Evolutionary conservation across 164 flowering plant genomes (phyloP), one percentile per base, ranked within the genome.

Genomic region (Echeveria elegans): DNA sequence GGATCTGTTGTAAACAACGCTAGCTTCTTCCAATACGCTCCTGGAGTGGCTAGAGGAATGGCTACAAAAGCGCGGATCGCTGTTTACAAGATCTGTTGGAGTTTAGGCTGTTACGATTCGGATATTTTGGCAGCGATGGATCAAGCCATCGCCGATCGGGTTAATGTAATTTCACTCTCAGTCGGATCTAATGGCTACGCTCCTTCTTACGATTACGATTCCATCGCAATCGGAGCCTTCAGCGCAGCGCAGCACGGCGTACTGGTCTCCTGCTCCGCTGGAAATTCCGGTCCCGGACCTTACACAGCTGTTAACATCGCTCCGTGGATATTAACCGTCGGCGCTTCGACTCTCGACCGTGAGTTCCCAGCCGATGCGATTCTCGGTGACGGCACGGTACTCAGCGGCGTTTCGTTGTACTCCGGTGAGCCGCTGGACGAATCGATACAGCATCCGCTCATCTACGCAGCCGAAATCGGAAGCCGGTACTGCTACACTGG

Each of bases 271-370:
- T 86, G 92, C 60, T 87, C 99, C 0, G 97, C 96, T 0, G 99
- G 99, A 5, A 92, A 95, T 59, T 85, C 89, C 3, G 99, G 96
- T 10, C 97, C 97, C 0, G 82, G 67, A 4, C 77, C 82, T 0
- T 78, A 56, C 72, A 88, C 96, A 0, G 92, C 87, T 0, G 82
- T 77, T 6, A 95, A 95, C 43, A 83, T 91, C 9, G 96, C 99
- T 1, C 99, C 99, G 0, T 95, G 99, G 99, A 86, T 91, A 34
- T 26, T 88, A 10, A 91, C 99, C 0, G 96, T 95, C 15, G 97
- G 97, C 1, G 99, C 99, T 0, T 87, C 96, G 0, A 86, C 97
- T 0, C 76, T 95, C 12, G 97, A 95, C 53, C 64, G 99, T 36
- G 96, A 90, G 68, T 95, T 92, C 63, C 96, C 96, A 0, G 96